Percentiles rank a stretch among this genome's conserved stretches.
These are phyloP conservation scores for Pseudopithomyces maydicus DNA, from an alignment of 2,329 filamentous ascomycete species.

Conservation along the genomic window DNA sequence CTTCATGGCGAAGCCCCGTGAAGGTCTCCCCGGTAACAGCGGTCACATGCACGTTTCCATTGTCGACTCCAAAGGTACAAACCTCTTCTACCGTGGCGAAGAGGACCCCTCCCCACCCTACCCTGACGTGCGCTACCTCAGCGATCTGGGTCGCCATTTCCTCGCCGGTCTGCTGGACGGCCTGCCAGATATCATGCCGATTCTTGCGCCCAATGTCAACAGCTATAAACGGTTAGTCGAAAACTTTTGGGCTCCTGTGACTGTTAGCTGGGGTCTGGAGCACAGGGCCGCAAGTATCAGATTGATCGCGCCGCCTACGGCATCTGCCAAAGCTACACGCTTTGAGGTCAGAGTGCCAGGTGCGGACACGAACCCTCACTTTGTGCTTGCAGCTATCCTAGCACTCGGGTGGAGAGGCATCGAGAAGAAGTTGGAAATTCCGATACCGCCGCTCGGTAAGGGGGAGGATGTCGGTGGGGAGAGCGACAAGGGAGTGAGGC, in stretches of 20 bases:
- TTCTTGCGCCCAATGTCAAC: constrained; percentile 93
- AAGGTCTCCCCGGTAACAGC: constrained; percentile 90
- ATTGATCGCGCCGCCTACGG: constrained; percentile 85
- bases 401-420: constrained; percentile 89
- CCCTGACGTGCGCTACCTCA: constrained; percentile 72
- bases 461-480: constrained; percentile 79
- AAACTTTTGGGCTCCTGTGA: constrained; percentile 99
- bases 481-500: constrained; percentile 72
- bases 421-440: constrained; percentile 86
- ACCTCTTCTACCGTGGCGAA: constrained; percentile 77
- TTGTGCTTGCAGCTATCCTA: constrained; percentile 84
- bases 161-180: constrained; percentile 88
- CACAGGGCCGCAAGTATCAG: constrained; percentile 91
- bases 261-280: constrained; percentile 95
- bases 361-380: constrained; percentile 90
- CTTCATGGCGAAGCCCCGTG: constrained; percentile 97
- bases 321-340: constrained; percentile 82
- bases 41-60: constrained; percentile 96
- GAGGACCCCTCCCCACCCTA: constrained; percentile 68
- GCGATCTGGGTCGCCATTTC: constrained; percentile 89
- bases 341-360: constrained; percentile 93
- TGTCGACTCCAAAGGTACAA: constrained; percentile 78
- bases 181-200: constrained; percentile 92
- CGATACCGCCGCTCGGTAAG: constrained; percentile 80
- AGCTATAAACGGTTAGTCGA: constrained; percentile 98